Evolutionary conservation across 1,284 basidiomycete species (phyloP), one percentile per base, ranked within the genome.

Genomic region (Pseudozyma hubeiensis): DNA sequence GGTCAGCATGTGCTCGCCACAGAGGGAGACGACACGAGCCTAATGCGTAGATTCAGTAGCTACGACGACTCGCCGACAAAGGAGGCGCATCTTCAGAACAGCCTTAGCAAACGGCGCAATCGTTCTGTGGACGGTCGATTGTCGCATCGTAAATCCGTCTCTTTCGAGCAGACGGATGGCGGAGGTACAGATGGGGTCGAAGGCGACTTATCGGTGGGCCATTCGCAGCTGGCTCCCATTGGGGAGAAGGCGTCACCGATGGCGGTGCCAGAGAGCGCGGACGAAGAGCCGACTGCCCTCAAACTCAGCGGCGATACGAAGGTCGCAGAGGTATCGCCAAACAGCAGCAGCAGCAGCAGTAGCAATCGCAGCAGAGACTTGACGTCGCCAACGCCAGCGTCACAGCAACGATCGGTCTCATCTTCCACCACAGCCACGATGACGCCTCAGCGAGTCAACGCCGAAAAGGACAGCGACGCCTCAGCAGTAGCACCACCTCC

Each of bases 81-180:
- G 34, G 59, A 64, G 7, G 19, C 31, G 5, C 17, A 44, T 4
- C 17, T 37, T 49, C 56, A 55, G 6, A 41, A n/a, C 46, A 57
- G 63, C 35, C 40, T 46, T 2, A 37, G 61, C 17, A 30, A 49
- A 19, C 37, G 58, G 2, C 73, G 73, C 29, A 51, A 53, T 31
- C 68, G 73, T 7, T 69, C 72, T 9, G 49, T 19, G n/a, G 75
- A 75, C 19, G 62, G 24, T 1, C 14, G 57, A 6, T 24, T 67
- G 46, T 47, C 50, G 13, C 70, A 72, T 48, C 71, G 72, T 52
- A 77, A 71, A 60, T 77, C 75, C 29, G 72, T 77, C 31, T 77
- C 75, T n/a, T 77, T 77, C 29, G 75, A 75, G 6, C 34, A 43
- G 3, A 31, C 44, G 7, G 65, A 61, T 33, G 52, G 39, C 40